Evolutionary conservation across 495 filamentous ascomycete genomes (phyloP).

Genomic region (Neurospora tetraspora): DNA sequence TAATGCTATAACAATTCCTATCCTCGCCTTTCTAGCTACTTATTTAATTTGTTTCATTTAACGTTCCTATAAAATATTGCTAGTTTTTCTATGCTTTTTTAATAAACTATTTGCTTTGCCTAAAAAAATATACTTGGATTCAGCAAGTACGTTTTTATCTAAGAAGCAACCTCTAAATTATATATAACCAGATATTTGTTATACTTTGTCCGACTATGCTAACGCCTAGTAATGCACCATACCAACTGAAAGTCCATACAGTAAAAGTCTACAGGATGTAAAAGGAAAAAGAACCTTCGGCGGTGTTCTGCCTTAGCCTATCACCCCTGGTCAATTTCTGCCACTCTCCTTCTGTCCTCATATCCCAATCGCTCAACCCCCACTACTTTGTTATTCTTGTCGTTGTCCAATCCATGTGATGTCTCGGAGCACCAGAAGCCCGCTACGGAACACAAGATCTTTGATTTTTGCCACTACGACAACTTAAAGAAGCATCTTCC

Average conservation of each 20-base stretch:
- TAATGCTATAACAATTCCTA: no score
- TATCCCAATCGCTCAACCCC: not conserved
- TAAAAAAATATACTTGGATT: no score
- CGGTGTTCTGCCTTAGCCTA: not conserved
- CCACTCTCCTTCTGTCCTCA: not conserved
- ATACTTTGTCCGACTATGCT: not conserved
- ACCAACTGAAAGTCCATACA: not conserved
- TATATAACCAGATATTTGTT: not conserved
- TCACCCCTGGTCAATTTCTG: not conserved
- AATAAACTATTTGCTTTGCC: no score
- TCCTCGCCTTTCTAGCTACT: no score
- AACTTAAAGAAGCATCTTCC: conserved; percentile 68
- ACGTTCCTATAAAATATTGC: no score
- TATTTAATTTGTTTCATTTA: no score
- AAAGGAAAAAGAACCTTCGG: not conserved
- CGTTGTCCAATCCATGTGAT: not conserved
- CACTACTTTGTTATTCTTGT: not conserved
- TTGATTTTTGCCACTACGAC: not conserved
- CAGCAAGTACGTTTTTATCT: not conserved
- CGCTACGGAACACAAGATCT: not conserved
- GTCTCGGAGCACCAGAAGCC: not conserved
- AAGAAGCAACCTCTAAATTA: not conserved
- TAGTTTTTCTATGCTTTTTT: no score
- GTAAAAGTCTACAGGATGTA: not conserved
- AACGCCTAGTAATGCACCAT: not conserved